Evolutionary conservation across 495 filamentous ascomycete genomes (phyloP), one percentile per base, ranked within the genome.

Genomic region (Trypethelium eluteriae): DNA sequence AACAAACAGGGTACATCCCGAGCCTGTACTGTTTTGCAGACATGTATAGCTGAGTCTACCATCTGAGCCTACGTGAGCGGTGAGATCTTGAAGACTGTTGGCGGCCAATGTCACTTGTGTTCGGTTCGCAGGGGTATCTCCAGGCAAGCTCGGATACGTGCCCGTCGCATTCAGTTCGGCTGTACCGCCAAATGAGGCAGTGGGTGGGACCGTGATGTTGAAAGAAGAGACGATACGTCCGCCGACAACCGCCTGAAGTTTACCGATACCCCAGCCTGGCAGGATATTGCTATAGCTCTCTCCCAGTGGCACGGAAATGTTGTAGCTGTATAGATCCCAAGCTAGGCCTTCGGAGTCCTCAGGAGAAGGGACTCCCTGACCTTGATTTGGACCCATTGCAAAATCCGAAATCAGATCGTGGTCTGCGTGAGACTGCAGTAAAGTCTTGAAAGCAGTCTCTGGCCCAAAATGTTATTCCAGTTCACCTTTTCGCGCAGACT

Each of bases 331-430:
- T 70, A 81, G 67, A 69, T 80, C 73, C 77, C 79, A 75, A 39
- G 73, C 70, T 38, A 81, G 61, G 12, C 76, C 72, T 46, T 76
- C 70, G 67, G 74, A 66, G 65, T 70, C 64, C 12, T 62, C 16
- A 4, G 65, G 53, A 2, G 77, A 74, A 4, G 82, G 82, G 14
- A 83, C 79, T 44, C 82, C 81, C 39, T 78, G 74, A 10, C 78
- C 82, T 65, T 79, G 77, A 67, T 79, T 80, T 0, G 82, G 76
- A 2, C 82, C 82, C 10, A 83, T 34, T 0, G 80, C 69, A 72
- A 82, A 82, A 65, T 83, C 81, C 68, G 83, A 75, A 12, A 75
- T 53, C 11, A 84, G 56, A 0, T 74, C 78, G 49, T 75, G 66
- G 14, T 81, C 75, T 59, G 53, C 53, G 14, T 59, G 53, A 7